A percentile compares a stretch with the other conserved stretches of the same genome.
These are phyloP conservation scores for Ganoderma sinense DNA, from an alignment of 1,284 basidiomycete species.

Conservation along the genomic window DNA sequence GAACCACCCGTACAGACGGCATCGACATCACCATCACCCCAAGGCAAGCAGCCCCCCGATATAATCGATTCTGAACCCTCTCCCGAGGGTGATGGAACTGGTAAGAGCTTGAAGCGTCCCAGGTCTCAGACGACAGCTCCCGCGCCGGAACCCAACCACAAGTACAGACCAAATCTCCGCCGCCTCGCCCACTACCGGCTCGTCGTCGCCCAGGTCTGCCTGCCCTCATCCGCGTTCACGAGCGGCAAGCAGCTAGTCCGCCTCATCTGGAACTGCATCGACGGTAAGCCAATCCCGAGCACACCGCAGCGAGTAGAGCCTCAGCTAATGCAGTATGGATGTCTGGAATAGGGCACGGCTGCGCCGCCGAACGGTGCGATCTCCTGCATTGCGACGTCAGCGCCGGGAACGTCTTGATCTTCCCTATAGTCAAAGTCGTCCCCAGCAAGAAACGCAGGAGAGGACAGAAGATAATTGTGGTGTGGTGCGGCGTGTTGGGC, in stretches of 20 bases:
- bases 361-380: not conserved
- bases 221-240: conserved; percentile 1
- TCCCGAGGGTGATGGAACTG: not conserved
- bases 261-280: not conserved
- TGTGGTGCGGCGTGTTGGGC: conserved; percentile 14
- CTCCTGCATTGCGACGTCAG: conserved; percentile 24
- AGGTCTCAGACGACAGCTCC: not conserved
- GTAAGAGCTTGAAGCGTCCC: not conserved
- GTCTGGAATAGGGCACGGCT: conserved; percentile 10
- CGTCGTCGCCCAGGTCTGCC: conserved; percentile 20
- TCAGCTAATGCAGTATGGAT: no score
- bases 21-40: no score
- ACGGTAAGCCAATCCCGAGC: conserved; percentile 3
- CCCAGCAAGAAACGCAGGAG: not conserved
- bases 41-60: no score
- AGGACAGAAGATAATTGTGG: not conserved
- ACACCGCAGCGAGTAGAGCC: no score
- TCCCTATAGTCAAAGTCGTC: conserved; percentile 1
- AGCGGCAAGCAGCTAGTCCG: conserved; percentile 6
- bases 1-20: not conserved
- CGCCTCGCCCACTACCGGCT: conserved; percentile 17
- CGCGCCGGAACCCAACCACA: not conserved
- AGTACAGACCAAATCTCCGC: not conserved
- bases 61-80: not conserved
- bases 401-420: conserved; percentile 22